phyloP scores from a whole-genome alignment of 768 basidiomycete species.

The Mycena galopus region DNA sequence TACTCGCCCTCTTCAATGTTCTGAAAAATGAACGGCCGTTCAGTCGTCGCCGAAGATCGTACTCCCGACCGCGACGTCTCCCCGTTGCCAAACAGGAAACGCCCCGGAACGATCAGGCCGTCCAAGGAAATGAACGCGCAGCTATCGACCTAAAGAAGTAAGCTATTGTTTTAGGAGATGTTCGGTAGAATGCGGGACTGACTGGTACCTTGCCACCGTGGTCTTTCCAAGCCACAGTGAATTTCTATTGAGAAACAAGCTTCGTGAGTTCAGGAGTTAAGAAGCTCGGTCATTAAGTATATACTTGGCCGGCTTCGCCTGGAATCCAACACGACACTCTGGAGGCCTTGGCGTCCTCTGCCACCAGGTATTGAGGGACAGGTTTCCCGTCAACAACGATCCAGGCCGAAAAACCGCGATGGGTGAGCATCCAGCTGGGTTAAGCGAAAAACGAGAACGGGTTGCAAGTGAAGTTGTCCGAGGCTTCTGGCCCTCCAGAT shows the following conservation, averaged over 20 bases:
- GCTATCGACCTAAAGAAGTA: constrained; percentile 55
- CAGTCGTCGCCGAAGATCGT: constrained; percentile 61
- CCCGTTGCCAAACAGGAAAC: constrained; percentile 71
- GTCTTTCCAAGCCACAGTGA: constrained; percentile 77
- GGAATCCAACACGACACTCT: constrained; percentile 79
- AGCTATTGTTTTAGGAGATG: no score
- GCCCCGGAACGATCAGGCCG: constrained; percentile 71
- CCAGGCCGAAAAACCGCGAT: constrained; percentile 79
- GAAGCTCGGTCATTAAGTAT: not conserved
- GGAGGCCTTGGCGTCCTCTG: constrained; percentile 57
- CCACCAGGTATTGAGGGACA: constrained; percentile 69
- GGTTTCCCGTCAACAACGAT: constrained; percentile 64
- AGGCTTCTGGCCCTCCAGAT: not conserved
- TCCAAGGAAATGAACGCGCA: constrained; percentile 76
- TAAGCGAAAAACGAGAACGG: not conserved
- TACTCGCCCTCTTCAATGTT: constrained; percentile 56
- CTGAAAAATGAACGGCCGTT: constrained; percentile 74
- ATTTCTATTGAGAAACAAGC: constrained; percentile 53
- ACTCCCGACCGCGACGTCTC: constrained; percentile 66
- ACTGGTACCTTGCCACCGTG: constrained; percentile 62
- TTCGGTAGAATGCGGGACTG: no score
- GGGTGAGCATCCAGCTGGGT: constrained; percentile 59
- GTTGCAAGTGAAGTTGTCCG: not conserved
- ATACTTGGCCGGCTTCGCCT: constrained; percentile 69
- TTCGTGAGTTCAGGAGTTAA: constrained; percentile 10